These are phyloP conservation scores for Sporothrix variecibatus DNA, from an alignment of 2,329 filamentous ascomycete species.

Conservation along the genomic window DNA sequence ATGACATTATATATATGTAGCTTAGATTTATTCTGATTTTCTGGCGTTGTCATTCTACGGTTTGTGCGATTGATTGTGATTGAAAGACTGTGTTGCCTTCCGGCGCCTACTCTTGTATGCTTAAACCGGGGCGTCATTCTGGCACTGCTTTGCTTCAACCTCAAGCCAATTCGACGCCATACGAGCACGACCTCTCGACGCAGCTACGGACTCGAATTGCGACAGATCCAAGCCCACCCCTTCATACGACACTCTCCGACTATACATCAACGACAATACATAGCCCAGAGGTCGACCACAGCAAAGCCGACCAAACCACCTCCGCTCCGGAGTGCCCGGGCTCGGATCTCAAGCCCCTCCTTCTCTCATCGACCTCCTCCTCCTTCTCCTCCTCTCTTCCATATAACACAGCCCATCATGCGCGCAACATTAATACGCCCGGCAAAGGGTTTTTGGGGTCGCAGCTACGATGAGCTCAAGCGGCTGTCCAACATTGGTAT, in stretches of 20 bases:
- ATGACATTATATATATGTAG: background rate
- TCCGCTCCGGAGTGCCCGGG: background rate
- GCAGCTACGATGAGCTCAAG: slow-evolving; percentile 62
- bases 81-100: background rate
- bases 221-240: background rate
- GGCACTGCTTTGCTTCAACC: background rate
- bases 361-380: background rate
- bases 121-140: slow-evolving; percentile 11
- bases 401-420: slow-evolving; percentile 44
- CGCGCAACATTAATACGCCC: slow-evolving; percentile 46
- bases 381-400: background rate
- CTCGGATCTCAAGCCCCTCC: background rate
- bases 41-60: background rate
- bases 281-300: no score
- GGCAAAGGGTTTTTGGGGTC: slow-evolving; percentile 56
- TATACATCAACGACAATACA: no score
- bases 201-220: background rate
- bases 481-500: slow-evolving; percentile 58
- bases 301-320: background rate
- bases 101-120: background rate
- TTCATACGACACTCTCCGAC: background rate
- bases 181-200: background rate
- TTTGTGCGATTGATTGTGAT: background rate
- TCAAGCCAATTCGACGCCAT: background rate
- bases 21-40: background rate